phyloP scores from a whole-genome alignment of 2,329 filamentous ascomycete species.

The Clarireedia hainanense region DNA sequence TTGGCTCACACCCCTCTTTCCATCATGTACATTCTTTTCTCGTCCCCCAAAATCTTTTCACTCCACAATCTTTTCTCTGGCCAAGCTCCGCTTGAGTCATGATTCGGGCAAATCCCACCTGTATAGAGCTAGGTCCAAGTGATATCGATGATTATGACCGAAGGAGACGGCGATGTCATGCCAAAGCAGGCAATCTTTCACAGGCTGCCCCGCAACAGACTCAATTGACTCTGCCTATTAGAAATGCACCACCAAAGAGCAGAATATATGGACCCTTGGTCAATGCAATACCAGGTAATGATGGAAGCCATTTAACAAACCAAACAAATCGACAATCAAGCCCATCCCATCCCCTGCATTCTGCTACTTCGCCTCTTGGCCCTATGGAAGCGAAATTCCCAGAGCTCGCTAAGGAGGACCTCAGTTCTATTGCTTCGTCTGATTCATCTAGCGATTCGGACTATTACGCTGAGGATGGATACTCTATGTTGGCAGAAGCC shows the following conservation, averaged over 20 bases:
- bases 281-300: background rate
- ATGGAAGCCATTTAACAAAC: slow-evolving; percentile 3
- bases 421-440: background rate
- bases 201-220: background rate
- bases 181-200: background rate
- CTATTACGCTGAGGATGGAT: background rate
- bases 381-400: background rate
- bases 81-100: slow-evolving; percentile 10
- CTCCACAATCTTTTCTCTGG: background rate
- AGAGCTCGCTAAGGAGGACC: background rate
- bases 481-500: background rate
- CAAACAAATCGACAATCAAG: background rate
- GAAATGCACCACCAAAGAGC: background rate
- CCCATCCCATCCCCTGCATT: background rate
- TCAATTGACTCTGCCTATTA: slow-evolving; percentile 1
- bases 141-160: slow-evolving; percentile 23
- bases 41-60: too few species aligned
- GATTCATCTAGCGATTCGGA: background rate
- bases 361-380: background rate
- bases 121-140: slow-evolving; percentile 19
- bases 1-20: background rate
- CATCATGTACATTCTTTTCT: background rate
- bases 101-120: slow-evolving; percentile 23
- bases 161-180: slow-evolving; percentile 9
- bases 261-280: background rate